phyloP scores from a whole-genome alignment of 2,329 filamentous ascomycete genomes.

The Penicillium janthinellum region DNA sequence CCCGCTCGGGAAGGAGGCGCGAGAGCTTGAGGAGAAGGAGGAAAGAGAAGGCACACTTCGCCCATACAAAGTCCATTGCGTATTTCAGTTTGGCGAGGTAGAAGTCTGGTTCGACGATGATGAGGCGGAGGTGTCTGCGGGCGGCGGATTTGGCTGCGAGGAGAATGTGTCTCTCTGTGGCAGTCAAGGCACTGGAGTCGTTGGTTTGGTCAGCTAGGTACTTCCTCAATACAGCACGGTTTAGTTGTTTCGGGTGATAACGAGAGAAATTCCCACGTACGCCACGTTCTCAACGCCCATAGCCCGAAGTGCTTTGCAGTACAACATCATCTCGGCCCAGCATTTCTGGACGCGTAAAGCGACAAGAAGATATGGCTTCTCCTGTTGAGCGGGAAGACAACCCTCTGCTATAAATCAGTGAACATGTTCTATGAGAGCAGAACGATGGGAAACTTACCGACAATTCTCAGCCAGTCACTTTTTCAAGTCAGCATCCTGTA shows the following conservation, averaged over 20 bases:
- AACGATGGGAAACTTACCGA: conserved; percentile 26
- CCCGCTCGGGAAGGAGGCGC: conserved; percentile 49
- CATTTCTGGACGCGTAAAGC: conserved; percentile 56
- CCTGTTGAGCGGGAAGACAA: conserved; percentile 31
- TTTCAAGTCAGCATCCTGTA: conserved; percentile 5
- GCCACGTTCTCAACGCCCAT: conserved; percentile 55
- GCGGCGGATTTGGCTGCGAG: conserved; percentile 55
- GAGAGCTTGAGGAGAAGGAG: conserved; percentile 57
- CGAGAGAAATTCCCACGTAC: conserved; percentile 14
- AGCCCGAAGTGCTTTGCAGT: conserved; percentile 54
- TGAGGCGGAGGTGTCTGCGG: conserved; percentile 53
- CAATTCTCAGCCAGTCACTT: conserved; percentile 42
- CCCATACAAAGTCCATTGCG: conserved; percentile 62
- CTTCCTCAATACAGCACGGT: no score
- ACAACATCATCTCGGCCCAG: conserved; percentile 57
- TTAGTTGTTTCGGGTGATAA: background rate
- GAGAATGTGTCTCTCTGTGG: conserved; percentile 51
- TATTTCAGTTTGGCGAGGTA: conserved; percentile 57
- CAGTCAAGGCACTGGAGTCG: conserved; percentile 48
- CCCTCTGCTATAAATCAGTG: conserved; percentile 24
- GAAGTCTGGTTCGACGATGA: conserved; percentile 47
- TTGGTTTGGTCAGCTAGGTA: background rate
- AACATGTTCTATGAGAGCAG: no score
- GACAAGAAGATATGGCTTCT: conserved; percentile 44
- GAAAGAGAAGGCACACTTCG: conserved; percentile 61